Percentiles rank a stretch among this genome's conserved stretches.
These are phyloP conservation scores for Pterocarpus santalinus DNA, from an alignment of 306 rosid species.

Conservation along the genomic window DNA sequence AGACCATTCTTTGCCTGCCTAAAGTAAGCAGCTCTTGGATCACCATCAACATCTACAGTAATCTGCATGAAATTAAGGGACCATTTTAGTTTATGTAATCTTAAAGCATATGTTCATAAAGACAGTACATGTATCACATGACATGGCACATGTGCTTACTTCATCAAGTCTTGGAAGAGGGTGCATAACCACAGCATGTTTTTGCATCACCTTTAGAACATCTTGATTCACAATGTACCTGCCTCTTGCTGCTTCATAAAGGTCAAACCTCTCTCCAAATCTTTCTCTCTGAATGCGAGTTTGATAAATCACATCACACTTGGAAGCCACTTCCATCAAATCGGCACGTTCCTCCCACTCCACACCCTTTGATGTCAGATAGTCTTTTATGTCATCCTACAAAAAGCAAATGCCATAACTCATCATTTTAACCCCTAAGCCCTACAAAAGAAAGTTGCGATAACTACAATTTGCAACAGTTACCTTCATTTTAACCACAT, in stretches of 20 bases:
- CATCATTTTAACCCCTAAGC: neutral
- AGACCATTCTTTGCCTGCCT: slow-evolving; percentile 91
- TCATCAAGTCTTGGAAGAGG: slow-evolving; percentile 97
- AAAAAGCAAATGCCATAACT: neutral
- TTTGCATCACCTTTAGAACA: slow-evolving; percentile 75
- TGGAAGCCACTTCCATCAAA: slow-evolving; percentile 82
- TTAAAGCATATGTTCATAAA: slow-evolving; percentile 12
- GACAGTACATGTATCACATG: neutral
- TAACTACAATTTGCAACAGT: slow-evolving; percentile 16
- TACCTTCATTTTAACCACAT: slow-evolving; percentile 93
- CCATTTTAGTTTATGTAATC: slow-evolving; percentile 25
- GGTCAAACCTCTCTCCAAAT: slow-evolving; percentile 78
- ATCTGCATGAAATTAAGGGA: slow-evolving; percentile 59
- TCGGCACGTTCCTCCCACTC: slow-evolving; percentile 94
- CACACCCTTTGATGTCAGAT: slow-evolving; percentile 71
- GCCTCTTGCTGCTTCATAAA: slow-evolving; percentile 89
- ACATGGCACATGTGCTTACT: slow-evolving; percentile 48
- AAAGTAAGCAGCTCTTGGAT: slow-evolving; percentile 89
- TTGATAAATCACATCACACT: slow-evolving; percentile 92
- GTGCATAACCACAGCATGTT: slow-evolving; percentile 88
- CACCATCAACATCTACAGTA: slow-evolving; percentile 75
- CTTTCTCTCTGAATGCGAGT: slow-evolving; percentile 92
- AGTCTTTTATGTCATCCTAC: slow-evolving; percentile 89
- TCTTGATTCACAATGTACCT: slow-evolving; percentile 77
- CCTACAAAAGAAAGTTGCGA: too few relatives aligned